Evolutionary conservation across 169 alveolate species (phyloP), one percentile per base, ranked within the genome.

Genomic region (Plasmodium knowlesi): DNA sequence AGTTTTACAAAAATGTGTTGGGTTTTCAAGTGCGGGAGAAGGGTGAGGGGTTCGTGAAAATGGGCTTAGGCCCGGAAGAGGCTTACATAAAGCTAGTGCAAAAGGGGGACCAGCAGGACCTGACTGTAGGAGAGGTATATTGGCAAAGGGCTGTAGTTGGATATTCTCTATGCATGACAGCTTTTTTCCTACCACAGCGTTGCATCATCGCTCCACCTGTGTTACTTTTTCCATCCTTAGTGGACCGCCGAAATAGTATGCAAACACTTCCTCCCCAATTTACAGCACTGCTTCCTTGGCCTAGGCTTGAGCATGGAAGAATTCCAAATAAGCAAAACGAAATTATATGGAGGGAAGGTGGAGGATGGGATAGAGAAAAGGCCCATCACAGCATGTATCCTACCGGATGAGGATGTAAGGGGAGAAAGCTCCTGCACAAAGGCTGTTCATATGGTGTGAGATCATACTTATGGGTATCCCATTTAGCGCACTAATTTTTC

Each of bases 351-450:
- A 53, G 94, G 94, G n/a, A 78, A 88, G 6, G 76, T 88, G 28
- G 94, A 88, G 71, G 94, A 88, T 5, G 94, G 82, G 81, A 57
- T 88, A 28, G 94, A 88, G n/a, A 72, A 88, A 61, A 67, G 94
- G 30, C 94, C 94, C 5, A 50, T 88, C 70, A 88, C 94, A 2
- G 85, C 94, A n/a, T 88, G 94, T 46, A 88, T 88, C 54, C 46
- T 88, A 12, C 94, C 94, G 46, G 94, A 88, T 34, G 94, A 88
- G 81, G 94, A 88, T 46, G 94, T 88, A 78, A 5, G 70, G 12
- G 9, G 50, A 88, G 30, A 25, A 70, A 39, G 41, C 61, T 50
- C 16, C 22, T 50, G 6, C 61, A 50, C 19, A 22, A 22, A 22
- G 61, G 61, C 19, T 50, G 25, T 16, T 8, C 22, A 50, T 10